phyloP scores from a whole-genome alignment of 176 grass and related monocot genomes.

The maize (Zea mays) region DNA sequence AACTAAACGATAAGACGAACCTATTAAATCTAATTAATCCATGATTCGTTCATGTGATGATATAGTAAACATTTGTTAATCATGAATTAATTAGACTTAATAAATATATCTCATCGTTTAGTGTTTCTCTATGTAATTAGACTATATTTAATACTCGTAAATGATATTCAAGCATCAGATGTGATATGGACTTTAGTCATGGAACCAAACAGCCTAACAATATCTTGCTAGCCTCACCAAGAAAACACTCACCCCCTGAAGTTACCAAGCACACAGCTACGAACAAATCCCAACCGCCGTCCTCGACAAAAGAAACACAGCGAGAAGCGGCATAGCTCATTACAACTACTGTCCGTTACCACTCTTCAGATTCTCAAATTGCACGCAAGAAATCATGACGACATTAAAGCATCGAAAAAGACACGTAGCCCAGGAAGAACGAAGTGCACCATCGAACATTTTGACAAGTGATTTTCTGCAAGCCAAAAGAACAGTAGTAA shows the following conservation, averaged over 20 bases:
- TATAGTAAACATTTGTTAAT: no score
- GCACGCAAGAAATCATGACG: not conserved
- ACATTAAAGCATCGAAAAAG: not conserved
- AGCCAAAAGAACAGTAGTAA: not conserved
- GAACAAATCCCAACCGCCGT: not conserved
- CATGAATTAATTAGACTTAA: no score
- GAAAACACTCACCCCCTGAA: slow-evolving; percentile 20
- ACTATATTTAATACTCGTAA: no score
- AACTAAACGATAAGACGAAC: no score
- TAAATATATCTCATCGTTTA: no score
- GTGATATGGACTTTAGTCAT: no score
- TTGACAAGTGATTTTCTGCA: not conserved
- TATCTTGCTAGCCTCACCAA: not conserved
- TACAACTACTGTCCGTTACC: not conserved
- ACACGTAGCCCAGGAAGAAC: not conserved
- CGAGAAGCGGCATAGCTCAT: not conserved
- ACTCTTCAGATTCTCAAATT: not conserved
- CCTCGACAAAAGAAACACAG: not conserved
- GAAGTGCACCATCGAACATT: not conserved
- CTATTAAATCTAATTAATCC: no score
- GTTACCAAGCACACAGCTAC: slow-evolving; percentile 7
- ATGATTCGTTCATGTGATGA: no score
- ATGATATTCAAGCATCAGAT: no score
- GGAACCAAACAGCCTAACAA: no score
- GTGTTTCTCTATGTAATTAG: no score